Conservation (phyloP, 345 rosid species). For the Geranium brycei region DNA sequence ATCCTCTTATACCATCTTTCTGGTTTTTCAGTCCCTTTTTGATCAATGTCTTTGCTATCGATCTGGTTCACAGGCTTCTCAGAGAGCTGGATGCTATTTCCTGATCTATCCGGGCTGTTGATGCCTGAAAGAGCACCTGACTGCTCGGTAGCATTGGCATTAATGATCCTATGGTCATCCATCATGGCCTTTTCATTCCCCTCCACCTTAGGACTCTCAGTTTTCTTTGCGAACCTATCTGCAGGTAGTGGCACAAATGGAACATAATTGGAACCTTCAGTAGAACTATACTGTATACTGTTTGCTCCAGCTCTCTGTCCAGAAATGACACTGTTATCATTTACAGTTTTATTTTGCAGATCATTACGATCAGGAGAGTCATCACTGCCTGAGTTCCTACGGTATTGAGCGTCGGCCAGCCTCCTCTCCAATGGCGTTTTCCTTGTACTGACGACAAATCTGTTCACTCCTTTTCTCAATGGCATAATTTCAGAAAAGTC, state of each 20-base stretch:
- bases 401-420: conserved; percentile 35
- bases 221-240: conserved; percentile 59
- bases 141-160: conserved; percentile 13
- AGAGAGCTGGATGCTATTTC: conserved; percentile 10
- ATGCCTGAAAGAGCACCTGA: conserved; percentile 10
- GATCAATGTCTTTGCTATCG: conserved; percentile 17
- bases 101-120: conserved; percentile 6
- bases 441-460: conserved; percentile 80
- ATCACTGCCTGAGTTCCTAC: conserved; percentile 17
- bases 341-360: conserved; percentile 10
- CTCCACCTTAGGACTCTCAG: conserved; percentile 19
- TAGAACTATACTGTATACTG: conserved; percentile 17
- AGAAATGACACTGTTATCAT: conserved; percentile 7
- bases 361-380: conserved; percentile 9
- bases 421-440: conserved; percentile 85
- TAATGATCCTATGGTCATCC: conserved; percentile 8
- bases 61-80: conserved; percentile 12
- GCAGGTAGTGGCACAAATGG: conserved; percentile 77
- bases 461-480: conserved; percentile 82
- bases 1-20: conserved; percentile 63
- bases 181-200: conserved; percentile 16
- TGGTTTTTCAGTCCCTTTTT: conserved; percentile 39
- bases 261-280: conserved; percentile 32
- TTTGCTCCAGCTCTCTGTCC: conserved; percentile 7
- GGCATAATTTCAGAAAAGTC: conserved; percentile 92